phyloP scores from a whole-genome alignment of 1,284 basidiomycete genomes.

The Leccinum laetum region DNA sequence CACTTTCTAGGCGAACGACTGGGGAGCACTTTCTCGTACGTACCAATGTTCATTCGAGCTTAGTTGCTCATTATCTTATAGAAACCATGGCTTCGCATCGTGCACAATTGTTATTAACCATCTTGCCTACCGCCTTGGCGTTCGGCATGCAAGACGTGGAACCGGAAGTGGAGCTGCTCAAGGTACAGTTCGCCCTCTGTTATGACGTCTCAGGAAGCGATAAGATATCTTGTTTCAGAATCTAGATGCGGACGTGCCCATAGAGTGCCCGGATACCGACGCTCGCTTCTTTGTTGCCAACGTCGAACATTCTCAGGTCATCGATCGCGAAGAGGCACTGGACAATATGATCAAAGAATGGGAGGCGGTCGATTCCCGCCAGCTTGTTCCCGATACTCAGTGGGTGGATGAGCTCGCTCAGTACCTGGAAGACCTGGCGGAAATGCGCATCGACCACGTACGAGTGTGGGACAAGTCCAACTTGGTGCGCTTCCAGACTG shows the following conservation, averaged over 20 bases:
- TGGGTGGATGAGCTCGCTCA: constrained; percentile 41
- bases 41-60: background rate
- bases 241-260: constrained; percentile 43
- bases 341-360: constrained; percentile 33
- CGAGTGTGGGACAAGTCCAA: constrained; percentile 50
- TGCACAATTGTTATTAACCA: constrained; percentile 40
- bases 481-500: constrained; percentile 43
- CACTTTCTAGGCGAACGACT: constrained; percentile 52
- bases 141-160: constrained; percentile 46
- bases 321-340: constrained; percentile 30
- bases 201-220: background rate
- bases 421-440: constrained; percentile 40
- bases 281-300: constrained; percentile 39
- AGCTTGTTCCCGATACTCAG: constrained; percentile 37
- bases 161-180: constrained; percentile 45
- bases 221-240: constrained; percentile 31
- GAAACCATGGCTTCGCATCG: constrained; percentile 59
- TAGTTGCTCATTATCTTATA: constrained; percentile 22
- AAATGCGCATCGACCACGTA: constrained; percentile 45
- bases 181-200: constrained; percentile 33
- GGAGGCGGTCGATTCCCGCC: constrained; percentile 32
- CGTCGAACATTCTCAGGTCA: constrained; percentile 18
- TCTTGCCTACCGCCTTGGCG: constrained; percentile 45
- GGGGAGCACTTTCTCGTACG: constrained; percentile 60
- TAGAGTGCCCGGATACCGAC: constrained; percentile 36